phyloP scores from a whole-genome alignment of 2,329 filamentous ascomycete genomes.

The Neurospora sp. region DNA sequence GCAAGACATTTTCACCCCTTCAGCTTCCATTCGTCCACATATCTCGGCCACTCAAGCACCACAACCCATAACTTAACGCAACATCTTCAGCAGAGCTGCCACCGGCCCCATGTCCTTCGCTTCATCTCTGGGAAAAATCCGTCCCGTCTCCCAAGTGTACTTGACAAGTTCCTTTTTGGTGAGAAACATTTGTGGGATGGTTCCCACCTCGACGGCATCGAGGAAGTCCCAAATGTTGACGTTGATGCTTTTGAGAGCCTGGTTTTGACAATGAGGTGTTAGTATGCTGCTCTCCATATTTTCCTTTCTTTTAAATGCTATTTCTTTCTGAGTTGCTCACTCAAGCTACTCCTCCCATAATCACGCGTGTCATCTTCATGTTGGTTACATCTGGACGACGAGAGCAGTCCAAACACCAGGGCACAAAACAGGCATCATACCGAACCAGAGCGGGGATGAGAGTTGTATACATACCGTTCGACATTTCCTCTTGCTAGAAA shows the following conservation, averaged over 20 bases:
- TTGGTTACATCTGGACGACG: no score
- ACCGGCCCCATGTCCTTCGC: conserved; percentile 32
- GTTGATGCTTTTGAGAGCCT: conserved; percentile 32
- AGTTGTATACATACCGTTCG: conserved; percentile 26
- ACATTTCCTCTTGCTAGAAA: conserved; percentile 35
- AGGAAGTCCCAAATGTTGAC: conserved; percentile 43
- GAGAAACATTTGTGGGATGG: conserved; percentile 23
- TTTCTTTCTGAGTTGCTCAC: no score
- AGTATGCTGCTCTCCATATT: not conserved
- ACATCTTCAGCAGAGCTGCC: conserved; percentile 21
- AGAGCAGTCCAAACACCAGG: no score
- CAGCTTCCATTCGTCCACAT: not conserved
- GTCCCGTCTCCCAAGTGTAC: conserved; percentile 27
- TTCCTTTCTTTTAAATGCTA: no score
- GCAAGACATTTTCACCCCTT: not conserved
- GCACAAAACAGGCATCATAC: no score
- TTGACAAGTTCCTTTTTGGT: conserved; percentile 22
- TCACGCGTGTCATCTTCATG: no score
- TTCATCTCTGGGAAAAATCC: conserved; percentile 35
- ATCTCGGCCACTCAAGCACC: not conserved
- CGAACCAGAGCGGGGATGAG: no score
- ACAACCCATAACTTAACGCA: not conserved
- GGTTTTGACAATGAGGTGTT: not conserved
- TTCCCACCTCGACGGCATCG: conserved; percentile 17
- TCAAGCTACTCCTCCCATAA: no score